Evolutionary conservation across 371 early-diverging fungal genomes (phyloP).

Genomic region (Mortierella sp.): DNA sequence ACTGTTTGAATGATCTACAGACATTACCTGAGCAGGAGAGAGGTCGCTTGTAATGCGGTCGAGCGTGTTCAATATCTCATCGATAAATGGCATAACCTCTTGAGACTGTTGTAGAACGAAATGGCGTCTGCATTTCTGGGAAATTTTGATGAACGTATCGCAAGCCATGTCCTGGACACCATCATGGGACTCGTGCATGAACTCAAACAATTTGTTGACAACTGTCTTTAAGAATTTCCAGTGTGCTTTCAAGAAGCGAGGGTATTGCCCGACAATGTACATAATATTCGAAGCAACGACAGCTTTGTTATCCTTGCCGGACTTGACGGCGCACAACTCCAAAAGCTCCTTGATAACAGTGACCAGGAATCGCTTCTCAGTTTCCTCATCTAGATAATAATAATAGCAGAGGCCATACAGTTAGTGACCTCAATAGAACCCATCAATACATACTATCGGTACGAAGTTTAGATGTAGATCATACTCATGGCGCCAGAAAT

Average conservation of each 20-base stretch:
- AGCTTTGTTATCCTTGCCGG: conserved; percentile 99
- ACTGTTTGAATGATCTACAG: neutral
- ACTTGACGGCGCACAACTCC: conserved; percentile 92
- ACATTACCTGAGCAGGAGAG: conserved; percentile 84
- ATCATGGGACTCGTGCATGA: conserved; percentile 99
- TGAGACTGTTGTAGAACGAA: conserved; percentile 92
- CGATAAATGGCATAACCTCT: conserved; percentile 91
- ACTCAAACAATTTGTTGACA: conserved; percentile 99
- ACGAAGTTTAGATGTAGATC: neutral
- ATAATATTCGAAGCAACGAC: conserved; percentile 99
- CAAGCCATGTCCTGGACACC: conserved; percentile 99
- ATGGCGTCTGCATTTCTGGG: conserved; percentile 96
- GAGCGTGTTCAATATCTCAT: conserved; percentile 89
- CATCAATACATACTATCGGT: neutral
- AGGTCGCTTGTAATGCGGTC: conserved; percentile 89
- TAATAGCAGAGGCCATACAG: neutral
- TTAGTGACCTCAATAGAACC: neutral
- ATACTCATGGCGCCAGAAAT: conserved; percentile 95
- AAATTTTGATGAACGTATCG: conserved; percentile 99
- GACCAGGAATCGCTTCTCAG: conserved; percentile 98
- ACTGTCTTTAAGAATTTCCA: conserved; percentile 99
- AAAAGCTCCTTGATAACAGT: conserved; percentile 97
- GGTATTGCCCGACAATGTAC: conserved; percentile 99
- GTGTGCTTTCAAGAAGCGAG: conserved; percentile 98
- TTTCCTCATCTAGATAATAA: conserved; percentile 75